Conservation (phyloP, 2,329 filamentous ascomycete genomes). For the Alternaria triticina region DNA sequence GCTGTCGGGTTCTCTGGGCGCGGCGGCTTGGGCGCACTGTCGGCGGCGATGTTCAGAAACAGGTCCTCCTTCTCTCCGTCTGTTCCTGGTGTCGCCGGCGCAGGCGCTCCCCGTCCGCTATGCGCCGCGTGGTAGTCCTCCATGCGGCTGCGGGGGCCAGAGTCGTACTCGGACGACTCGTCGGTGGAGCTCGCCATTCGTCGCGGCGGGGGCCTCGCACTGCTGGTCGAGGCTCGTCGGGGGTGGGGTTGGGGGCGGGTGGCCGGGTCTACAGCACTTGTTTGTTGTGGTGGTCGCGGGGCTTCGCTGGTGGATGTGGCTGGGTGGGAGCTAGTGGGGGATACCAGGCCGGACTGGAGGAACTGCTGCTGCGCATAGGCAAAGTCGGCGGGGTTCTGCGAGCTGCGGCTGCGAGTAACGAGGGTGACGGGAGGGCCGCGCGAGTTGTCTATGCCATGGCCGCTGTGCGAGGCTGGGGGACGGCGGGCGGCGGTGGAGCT, state of each 20-base stretch:
- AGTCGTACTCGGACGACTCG: slow-evolving; percentile 41
- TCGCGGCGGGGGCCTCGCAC: slow-evolving; percentile 21
- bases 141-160: slow-evolving; percentile 34
- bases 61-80: slow-evolving; percentile 49
- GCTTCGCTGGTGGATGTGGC: slow-evolving; percentile 11
- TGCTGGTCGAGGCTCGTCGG: slow-evolving; percentile 28
- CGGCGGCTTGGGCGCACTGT: slow-evolving; percentile 36
- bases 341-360: slow-evolving; percentile 27
- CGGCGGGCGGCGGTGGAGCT: slow-evolving; percentile 41
- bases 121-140: slow-evolving; percentile 24
- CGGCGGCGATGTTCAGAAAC: slow-evolving; percentile 52
- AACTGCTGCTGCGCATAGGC: slow-evolving; percentile 39
- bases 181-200: slow-evolving; percentile 42
- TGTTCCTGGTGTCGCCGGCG: slow-evolving; percentile 21
- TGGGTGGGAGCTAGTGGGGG: slow-evolving; percentile 28
- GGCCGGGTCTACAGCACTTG: neutral
- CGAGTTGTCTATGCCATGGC: slow-evolving; percentile 58
- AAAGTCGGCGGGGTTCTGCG: slow-evolving; percentile 38
- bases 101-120: slow-evolving; percentile 22
- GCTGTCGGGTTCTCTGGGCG: slow-evolving; percentile 32
- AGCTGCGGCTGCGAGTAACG: slow-evolving; percentile 45
- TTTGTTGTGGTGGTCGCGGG: slow-evolving; percentile 19
- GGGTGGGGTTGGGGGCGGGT: slow-evolving; percentile 1
- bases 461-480: slow-evolving; percentile 57
- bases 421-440: slow-evolving; percentile 59